Conservation (phyloP, 495 filamentous ascomycete species). For the Pseudevernia furfuracea region DNA sequence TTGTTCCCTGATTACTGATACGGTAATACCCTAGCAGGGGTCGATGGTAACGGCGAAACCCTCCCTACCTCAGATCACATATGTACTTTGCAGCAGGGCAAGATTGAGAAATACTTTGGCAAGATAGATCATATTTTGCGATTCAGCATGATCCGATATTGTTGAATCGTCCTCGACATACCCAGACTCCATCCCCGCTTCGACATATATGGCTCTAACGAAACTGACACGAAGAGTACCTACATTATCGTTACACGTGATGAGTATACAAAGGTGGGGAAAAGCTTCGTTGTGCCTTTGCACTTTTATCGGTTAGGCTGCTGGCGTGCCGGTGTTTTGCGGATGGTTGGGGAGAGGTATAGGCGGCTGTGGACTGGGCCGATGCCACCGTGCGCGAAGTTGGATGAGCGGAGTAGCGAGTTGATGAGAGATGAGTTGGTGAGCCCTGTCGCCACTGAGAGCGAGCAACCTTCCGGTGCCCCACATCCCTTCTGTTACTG, state of each 20-base stretch:
- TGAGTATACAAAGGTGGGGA: background rate
- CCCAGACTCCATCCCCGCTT: background rate
- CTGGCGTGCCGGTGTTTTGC: background rate
- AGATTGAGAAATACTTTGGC: no score
- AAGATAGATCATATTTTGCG: no score
- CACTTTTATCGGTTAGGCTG: background rate
- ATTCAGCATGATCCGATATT: no score
- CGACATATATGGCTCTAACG: constrained; percentile 1
- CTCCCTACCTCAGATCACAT: no score
- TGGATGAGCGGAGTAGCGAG: no score
- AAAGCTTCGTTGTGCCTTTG: constrained; percentile 1
- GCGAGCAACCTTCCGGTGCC: no score
- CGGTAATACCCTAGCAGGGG: no score
- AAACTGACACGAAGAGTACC: background rate
- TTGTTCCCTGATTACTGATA: no score
- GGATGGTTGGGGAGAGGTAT: background rate
- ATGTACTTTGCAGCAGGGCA: no score
- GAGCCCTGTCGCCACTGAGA: background rate
- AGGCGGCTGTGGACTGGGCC: background rate
- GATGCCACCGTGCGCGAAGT: background rate
- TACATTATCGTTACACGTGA: background rate
- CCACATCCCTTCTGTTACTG: no score
- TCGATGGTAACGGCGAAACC: no score
- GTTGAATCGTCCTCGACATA: background rate
- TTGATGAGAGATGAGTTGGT: no score